Evolutionary conservation across 345 rosid genomes (phyloP), one percentile per base, ranked within the genome.

Genomic region (Psidium friedrichsthalianum): DNA sequence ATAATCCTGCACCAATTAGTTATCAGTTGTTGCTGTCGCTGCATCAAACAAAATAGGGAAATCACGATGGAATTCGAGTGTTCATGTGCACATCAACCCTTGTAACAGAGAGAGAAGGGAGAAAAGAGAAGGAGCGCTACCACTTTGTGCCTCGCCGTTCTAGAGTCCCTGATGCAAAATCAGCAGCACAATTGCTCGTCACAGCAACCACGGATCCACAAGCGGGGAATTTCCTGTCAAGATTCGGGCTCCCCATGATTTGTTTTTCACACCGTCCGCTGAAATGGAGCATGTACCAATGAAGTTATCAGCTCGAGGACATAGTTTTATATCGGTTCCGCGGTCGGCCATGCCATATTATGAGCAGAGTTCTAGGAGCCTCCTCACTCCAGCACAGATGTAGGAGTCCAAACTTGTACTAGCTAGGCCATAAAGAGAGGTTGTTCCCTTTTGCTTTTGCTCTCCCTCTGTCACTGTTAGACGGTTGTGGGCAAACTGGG

Each of bases 1-100:
- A 91, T 87, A 84, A 88, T 85, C 94, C 96, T 94, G 93, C 87
- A 86, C 24, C 27, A 64, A 82, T 21, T 25, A 53, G 13, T 54
- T 22, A 61, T 20, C n/a, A 21, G 27, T 42, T n/a, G 27, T 18
- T n/a, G 47, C 36, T 11, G 3, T 56, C 16, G 15, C 47, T 20
- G 24, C 44, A 16, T 64, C 44, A 64, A 32, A 8, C 78, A 64
- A 32, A 64, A 64, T 4, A 64, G 3, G 44, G 12, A 44, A 64
- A 16, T 21, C n/a, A n/a, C n/a, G 32, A 64, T 0, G 78, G 44
- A 64, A 11, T 40, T 32, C 44, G 12, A 8, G 44, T 24, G 36
- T 32, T 69, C 36, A 21, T 21, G 8, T 69, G 78, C 0, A 69
- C 78, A 69, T 69, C 78, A 4, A 32, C 78, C 4, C 47, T 69